phyloP scores from a whole-genome alignment of 2,329 filamentous ascomycete genomes.

The Boeremia lycopersici region DNA sequence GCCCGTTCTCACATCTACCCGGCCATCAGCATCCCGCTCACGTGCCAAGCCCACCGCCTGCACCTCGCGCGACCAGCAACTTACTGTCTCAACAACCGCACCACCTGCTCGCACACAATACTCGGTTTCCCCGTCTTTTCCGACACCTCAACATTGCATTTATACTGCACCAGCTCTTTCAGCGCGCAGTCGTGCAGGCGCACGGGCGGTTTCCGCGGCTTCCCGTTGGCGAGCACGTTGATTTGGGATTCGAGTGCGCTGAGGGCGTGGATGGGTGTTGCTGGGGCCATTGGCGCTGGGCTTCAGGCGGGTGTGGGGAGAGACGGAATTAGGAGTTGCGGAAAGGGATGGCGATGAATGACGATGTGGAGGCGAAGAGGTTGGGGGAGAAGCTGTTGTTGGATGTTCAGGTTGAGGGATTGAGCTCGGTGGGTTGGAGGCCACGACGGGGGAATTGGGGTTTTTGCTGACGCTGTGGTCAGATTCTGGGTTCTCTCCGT shows the following conservation, averaged over 20 bases:
- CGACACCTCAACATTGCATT: conserved; percentile 59
- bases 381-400: conserved; percentile 60
- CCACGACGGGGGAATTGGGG: background rate
- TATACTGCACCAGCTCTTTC: conserved; percentile 67
- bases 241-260: conserved; percentile 58
- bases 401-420: conserved; percentile 40
- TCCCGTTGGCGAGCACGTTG: conserved; percentile 58
- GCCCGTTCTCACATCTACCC: conserved; percentile 57
- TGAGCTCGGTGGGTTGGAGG: conserved; percentile 34
- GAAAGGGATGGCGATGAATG: conserved; percentile 23
- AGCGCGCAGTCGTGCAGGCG: conserved; percentile 62
- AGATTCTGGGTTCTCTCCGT: conserved; percentile 52
- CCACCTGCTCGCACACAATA: conserved; percentile 62
- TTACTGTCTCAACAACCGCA: conserved; percentile 65
- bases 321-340: conserved; percentile 4
- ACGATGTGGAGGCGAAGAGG: conserved; percentile 46
- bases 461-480: background rate
- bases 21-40: background rate
- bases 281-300: conserved; percentile 59
- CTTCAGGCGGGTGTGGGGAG: background rate
- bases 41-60: conserved; percentile 24
- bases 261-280: conserved; percentile 59
- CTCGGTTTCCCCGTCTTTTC: conserved; percentile 48
- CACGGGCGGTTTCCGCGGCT: conserved; percentile 59
- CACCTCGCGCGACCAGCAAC: conserved; percentile 33